Evolutionary conservation across 2,329 filamentous ascomycete genomes (phyloP).

Genomic region (Aspergillus jensenii): DNA sequence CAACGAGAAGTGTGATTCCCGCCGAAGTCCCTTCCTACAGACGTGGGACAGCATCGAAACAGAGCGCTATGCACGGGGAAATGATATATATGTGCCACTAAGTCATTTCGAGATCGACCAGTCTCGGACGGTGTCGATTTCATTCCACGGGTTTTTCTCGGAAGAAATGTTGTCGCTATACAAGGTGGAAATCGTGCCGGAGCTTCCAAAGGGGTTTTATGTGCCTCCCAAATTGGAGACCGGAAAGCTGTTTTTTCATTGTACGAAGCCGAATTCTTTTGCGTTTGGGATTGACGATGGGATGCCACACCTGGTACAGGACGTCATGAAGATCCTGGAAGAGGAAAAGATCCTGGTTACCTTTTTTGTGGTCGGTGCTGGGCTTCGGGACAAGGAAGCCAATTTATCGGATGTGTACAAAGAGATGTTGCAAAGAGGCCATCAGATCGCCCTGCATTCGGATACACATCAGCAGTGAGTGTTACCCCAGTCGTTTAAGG

Average conservation of each 20-base stretch:
- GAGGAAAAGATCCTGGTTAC: slow-evolving; percentile 65
- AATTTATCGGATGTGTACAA: slow-evolving; percentile 65
- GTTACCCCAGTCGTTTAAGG: background rate
- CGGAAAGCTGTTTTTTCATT: slow-evolving; percentile 62
- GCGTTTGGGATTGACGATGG: slow-evolving; percentile 73
- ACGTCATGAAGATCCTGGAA: slow-evolving; percentile 62
- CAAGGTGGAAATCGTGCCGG: slow-evolving; percentile 61
- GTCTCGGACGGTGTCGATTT: slow-evolving; percentile 57
- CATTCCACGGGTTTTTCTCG: slow-evolving; percentile 65
- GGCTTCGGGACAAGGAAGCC: slow-evolving; percentile 58
- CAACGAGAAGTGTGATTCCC: slow-evolving; percentile 59
- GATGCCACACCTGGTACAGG: slow-evolving; percentile 57
- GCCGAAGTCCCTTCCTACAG: slow-evolving; percentile 60
- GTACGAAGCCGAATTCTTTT: slow-evolving; percentile 67
- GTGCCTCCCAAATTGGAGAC: slow-evolving; percentile 62
- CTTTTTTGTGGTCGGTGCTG: slow-evolving; percentile 69
- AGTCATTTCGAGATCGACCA: slow-evolving; percentile 65
- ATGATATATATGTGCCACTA: slow-evolving; percentile 66
- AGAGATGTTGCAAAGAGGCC: slow-evolving; percentile 61
- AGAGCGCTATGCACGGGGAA: slow-evolving; percentile 54
- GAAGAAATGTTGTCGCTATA: slow-evolving; percentile 52
- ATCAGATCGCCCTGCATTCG: slow-evolving; percentile 68
- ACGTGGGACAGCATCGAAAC: slow-evolving; percentile 69
- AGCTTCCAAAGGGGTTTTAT: slow-evolving; percentile 51
- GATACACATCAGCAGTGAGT: slow-evolving; percentile 65